Percentiles rank a stretch among this genome's conserved stretches.
phyloP scores from a whole-genome alignment of 306 rosid species.

The Senna tora region DNA sequence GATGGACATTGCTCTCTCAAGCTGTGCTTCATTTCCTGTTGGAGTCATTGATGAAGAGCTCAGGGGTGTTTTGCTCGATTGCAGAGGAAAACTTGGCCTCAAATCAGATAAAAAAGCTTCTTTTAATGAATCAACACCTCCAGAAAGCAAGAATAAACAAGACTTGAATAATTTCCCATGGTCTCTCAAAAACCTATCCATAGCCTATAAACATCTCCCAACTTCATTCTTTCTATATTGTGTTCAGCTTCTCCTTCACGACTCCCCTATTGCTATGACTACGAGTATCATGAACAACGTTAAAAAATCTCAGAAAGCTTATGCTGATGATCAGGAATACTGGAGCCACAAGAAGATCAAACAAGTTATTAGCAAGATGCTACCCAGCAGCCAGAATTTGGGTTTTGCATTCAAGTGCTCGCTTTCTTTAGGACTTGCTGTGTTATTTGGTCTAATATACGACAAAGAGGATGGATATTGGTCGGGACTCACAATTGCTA shows the following conservation, averaged over 20 bases:
- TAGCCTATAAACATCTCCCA: conserved; percentile 48
- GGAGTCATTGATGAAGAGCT: conserved; percentile 54
- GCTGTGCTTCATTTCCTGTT: conserved; percentile 45
- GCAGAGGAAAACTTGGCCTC: conserved; percentile 41
- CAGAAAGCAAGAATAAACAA: conserved; percentile 36
- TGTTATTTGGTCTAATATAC: conserved; percentile 66
- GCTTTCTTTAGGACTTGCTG: conserved; percentile 67
- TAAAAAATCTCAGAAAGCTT: conserved; percentile 23
- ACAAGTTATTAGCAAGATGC: conserved; percentile 34
- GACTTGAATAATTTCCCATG: conserved; percentile 29
- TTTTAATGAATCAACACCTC: conserved; percentile 47
- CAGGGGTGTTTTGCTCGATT: conserved; percentile 41
- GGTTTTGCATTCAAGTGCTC: conserved; percentile 75
- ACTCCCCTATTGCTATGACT: conserved; percentile 34
- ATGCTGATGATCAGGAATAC: not conserved
- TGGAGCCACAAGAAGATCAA: conserved; percentile 29
- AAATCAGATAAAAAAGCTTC: conserved; percentile 52
- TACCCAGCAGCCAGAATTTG: conserved; percentile 48
- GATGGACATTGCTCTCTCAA: conserved; percentile 69
- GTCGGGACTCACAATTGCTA: conserved; percentile 78
- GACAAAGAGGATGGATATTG: conserved; percentile 63
- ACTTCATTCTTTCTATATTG: conserved; percentile 68
- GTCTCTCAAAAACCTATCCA: conserved; percentile 37
- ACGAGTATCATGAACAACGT: conserved; percentile 18
- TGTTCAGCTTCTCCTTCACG: conserved; percentile 55